Base-by-base conservation (phyloP, 2,329 filamentous ascomycete species). In the Neurospora sp. region DNA sequence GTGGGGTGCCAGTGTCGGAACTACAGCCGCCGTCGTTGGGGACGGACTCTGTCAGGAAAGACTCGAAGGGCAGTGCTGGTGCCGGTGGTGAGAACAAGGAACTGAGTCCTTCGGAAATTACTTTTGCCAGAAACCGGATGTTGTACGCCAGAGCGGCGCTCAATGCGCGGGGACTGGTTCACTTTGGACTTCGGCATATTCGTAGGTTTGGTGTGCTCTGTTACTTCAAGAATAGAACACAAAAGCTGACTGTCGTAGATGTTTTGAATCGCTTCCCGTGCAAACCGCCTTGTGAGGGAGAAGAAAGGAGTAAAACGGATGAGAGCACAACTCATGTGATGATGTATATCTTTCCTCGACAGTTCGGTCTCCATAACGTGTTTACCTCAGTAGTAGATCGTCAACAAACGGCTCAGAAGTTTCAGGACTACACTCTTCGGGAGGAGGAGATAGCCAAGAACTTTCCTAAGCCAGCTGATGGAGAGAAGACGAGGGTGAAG, bases 281-380 rank as follows among this genome's bases (percentile, higher is more conserved):
- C 62, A 72, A 69, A 38, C 69, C 70, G 4, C 68, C 71, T 4
- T 69, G 43, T 5, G 67, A 69, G 52, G 52, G 66, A 3, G 43
- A 69, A 5, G 62, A 46, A 0, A 66, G 5, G 1, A 6, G 5
- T 66, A 19, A n/a, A 81, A 86, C 52, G 74, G 76, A 82, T 1
- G 76, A 80, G 13, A 86, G 90, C 72, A 91, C 89, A 0, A 77
- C 89, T 11, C 92, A 91, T 74, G 80, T 97, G 23, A 88, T 97
- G 86, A 96, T 95, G 83, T 95, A 98, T 79, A 89, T 99, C 1
- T 99, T 99, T 75, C 96, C 96, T 39, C 86, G 90, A 11, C 94
- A 98, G 76, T 98, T 97, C 76, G 88, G 88, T 15, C 82, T 99
- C 3, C 93, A 97, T 77, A 99, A 98, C 79, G 93, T 91, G n/a